Base-by-base conservation (phyloP, 495 filamentous ascomycete species). In the Talaromyces stipitatus region DNA sequence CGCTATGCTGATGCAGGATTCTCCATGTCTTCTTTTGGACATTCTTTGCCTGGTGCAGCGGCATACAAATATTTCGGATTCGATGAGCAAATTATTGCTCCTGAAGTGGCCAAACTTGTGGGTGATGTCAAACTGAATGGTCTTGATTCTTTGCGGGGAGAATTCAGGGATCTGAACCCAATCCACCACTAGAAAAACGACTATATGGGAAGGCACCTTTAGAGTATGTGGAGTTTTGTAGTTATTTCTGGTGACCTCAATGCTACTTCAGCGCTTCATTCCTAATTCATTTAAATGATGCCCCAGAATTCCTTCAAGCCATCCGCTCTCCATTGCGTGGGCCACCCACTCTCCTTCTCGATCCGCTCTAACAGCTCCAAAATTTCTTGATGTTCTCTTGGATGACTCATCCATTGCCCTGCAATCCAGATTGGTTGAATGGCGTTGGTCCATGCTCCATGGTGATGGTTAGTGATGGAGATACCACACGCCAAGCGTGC, bases 61-160 rank as follows among this genome's bases (percentile, higher is more conserved):
- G 76, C 73, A 3, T 84, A 83, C 56, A 72, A 76, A 61, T 76
- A 70, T 60, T 83, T 84, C 61, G 78, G 78, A 0, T 83, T 76
- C 55, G 76, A 78, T 18, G 63, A 65, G 28, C 65, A 67, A n/a
- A 62, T 65, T 0, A 70, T 82, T 60, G 71, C 75, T 14, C 56
- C 55, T 9, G 80, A 78, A 64, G 67, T 79, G 20, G 66, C 59
- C 1, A 65, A 65, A 22, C 81, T 78, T 55, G 58, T 84, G 26
- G 66, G 70, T 24, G 50, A 54, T 38, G 50, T 24, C 11, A 67
- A 67, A 51, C 33, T 75, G 14, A 57, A 63, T 56, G 57, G 46
- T 24, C 69, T 69, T 41, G 67, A 71, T 58, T 46, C 61, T 4
- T 58, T 74, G 11, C 59, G 61, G 18, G 59, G 61, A 6, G 74